Evolutionary conservation across 768 basidiomycete genomes (phyloP), one percentile per base, ranked within the genome.

Genomic region (Calocera cornea): DNA sequence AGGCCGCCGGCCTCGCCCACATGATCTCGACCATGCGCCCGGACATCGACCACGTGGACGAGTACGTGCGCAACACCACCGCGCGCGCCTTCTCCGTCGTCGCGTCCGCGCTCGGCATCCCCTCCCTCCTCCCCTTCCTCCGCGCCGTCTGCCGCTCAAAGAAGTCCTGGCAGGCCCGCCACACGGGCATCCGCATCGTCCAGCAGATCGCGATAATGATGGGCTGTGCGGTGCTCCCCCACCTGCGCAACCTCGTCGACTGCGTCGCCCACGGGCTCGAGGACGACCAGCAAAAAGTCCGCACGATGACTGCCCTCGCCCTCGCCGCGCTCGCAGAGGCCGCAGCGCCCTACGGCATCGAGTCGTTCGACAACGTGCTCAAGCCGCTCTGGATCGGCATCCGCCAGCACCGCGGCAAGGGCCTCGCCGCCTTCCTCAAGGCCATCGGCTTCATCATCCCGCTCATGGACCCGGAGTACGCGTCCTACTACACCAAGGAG

Each of bases 1-100:
- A 98, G 78, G 97, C 97, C 12, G 95, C 95, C 34, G 97, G 97
- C 78, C 87, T 99, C 29, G 95, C 97, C 1, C 97, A 99, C 79
- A 98, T 99, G 97, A 99, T 99, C 73, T 99, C 97, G 38, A 99
- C 95, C 22, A 98, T 99, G 95, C 89, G 95, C 72, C 95, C 97
- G 1, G 95, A 99, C 82, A 98, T 98, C 70, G 95, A 99, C 77
- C 95, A 98, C 72, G 94, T 97, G 49, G 95, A 99, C 75, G 97
- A 99, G 78, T 98, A 99, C 71, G 95, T 98, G 2, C 90, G 95
- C 68, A 99, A 99, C 77, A 99, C 97, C 49, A 99, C 97, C 17
- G 95, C 97, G 38, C 90, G 97, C 72, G 97, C 97, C 2, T 94
- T 98, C 83, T 97, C 95, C 31, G 97, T 99, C 67, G 97, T 98